Percentiles rank a stretch among this genome's conserved stretches.
Evolutionary conservation across 305 asterid genomes (phyloP).

Genomic region (Ajuga reptans): DNA sequence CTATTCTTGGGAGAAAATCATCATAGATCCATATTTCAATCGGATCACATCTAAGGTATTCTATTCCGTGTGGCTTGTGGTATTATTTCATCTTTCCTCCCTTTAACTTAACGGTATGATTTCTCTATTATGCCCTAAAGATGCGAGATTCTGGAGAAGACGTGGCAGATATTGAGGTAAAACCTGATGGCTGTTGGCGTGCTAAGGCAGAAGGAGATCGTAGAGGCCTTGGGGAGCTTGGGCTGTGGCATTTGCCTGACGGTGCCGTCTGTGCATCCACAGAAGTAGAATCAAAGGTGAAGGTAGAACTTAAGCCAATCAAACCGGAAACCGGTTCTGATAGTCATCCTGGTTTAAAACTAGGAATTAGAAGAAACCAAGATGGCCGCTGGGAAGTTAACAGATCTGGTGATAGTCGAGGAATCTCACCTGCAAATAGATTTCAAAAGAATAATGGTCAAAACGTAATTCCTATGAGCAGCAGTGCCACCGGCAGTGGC

Average conservation of each 20-base stretch:
- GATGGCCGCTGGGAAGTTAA: slow-evolving; percentile 82
- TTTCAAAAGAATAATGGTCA: slow-evolving; percentile 31
- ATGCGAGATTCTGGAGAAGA: slow-evolving; percentile 70
- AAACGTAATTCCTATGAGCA: slow-evolving; percentile 71
- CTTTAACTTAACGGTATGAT: slow-evolving; percentile 8
- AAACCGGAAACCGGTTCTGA: slow-evolving; percentile 71
- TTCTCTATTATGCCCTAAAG: slow-evolving; percentile 27
- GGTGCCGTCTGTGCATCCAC: slow-evolving; percentile 47
- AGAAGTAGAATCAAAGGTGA: slow-evolving; percentile 62
- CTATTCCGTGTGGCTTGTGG: neutral
- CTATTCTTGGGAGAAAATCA: slow-evolving; percentile 70
- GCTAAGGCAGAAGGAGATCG: slow-evolving; percentile 79
- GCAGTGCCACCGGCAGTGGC: slow-evolving; percentile 88
- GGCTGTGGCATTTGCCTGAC: slow-evolving; percentile 87
- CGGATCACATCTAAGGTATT: slow-evolving; percentile 67
- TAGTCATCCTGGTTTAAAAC: slow-evolving; percentile 54
- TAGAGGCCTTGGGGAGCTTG: slow-evolving; percentile 70
- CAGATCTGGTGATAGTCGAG: slow-evolving; percentile 46
- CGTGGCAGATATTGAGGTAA: slow-evolving; percentile 80
- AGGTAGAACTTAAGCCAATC: slow-evolving; percentile 47
- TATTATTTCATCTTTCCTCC: slow-evolving; percentile 14
- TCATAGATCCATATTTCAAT: slow-evolving; percentile 88
- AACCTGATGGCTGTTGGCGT: slow-evolving; percentile 99
- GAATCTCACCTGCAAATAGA: slow-evolving; percentile 48
- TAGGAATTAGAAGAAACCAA: slow-evolving; percentile 65